phyloP scores from a whole-genome alignment of 139 green algal species.

The Dunaliella primolecta region DNA sequence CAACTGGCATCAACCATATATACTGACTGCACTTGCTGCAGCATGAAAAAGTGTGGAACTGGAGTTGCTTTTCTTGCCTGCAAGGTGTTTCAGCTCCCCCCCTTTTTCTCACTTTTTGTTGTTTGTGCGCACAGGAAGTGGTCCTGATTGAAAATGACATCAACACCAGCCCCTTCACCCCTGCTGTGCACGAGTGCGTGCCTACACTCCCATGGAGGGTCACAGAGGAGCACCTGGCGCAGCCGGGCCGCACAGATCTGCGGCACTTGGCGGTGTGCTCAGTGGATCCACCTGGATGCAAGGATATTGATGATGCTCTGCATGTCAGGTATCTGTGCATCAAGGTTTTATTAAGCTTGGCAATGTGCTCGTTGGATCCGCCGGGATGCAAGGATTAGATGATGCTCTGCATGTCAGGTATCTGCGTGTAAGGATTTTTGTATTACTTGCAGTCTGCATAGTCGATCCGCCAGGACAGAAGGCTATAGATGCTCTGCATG shows the following conservation, averaged over 20 bases:
- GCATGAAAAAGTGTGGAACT: too few species aligned
- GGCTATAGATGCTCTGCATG: conserved; percentile 89
- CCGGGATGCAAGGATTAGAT: conserved; percentile 86
- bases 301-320: conserved; percentile 91
- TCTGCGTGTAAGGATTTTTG: conserved; percentile 40
- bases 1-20: too few species aligned
- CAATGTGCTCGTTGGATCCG: conserved; percentile 79
- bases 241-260: conserved; percentile 52
- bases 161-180: conserved; percentile 80
- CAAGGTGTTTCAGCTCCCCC: too few species aligned
- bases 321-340: conserved; percentile 58
- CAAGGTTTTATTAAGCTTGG: conserved; percentile 43
- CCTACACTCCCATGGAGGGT: conserved; percentile 88
- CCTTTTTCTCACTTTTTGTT: too few species aligned
- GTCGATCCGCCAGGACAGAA: too few species aligned
- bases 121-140: conserved; percentile 53
- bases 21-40: too few species aligned
- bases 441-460: too few species aligned
- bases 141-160: conserved; percentile 90
- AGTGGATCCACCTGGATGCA: conserved; percentile 87
- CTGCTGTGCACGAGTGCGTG: conserved; percentile 91
- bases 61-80: too few species aligned
- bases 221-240: conserved; percentile 42
- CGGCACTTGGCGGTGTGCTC: conserved; percentile 65
- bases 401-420: conserved; percentile 79